Base-by-base conservation (phyloP, 352 stramenopile genomes). In the Phytophthora citricola region DNA sequence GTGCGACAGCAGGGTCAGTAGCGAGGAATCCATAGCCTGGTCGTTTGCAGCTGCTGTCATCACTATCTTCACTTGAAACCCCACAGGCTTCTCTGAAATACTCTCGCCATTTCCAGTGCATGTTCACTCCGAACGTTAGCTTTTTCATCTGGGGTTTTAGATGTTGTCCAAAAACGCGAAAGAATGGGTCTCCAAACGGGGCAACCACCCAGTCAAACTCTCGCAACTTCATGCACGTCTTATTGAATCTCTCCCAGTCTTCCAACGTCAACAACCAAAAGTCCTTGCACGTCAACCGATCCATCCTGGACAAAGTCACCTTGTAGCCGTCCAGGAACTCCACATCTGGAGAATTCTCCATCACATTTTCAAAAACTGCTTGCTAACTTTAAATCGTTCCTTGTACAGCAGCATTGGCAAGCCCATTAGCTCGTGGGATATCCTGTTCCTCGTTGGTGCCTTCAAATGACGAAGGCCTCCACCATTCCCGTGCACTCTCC, bases 201-300 rank as follows among this genome's bases (percentile, higher is more conserved):
- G 60, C 66, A 10, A 73, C 57, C 5, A 78, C 58, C 61, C 69
- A 81, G 41, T 78, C 53, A 49, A 79, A 81, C 60, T 75, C 51
- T 0, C 49, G 68, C 41, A 76, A 36, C 5, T 72, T 58, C 9
- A 36, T 69, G 29, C 70, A 81, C 4, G 34, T 47, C 6, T 50
- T 36, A 20, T 76, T 76, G 22, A 79, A 64, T 17, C 7, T 47
- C 22, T 75, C 51, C 74, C 74, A 82, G 20, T 69, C 26, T 12
- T 52, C 17, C 3, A 74, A 39, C 11, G 43, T 50, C 3, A 76
- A 15, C 1, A 65, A 24, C 67, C 68, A 79, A 24, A 43, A 4
- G 7, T 77, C 58, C 11, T 39, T 53, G 39, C 63, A 71, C 12
- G 40, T 62, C 24, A 79, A 49, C 3, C 44, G 45, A 47, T 70